Evolutionary conservation across 1,284 basidiomycete genomes (phyloP), one percentile per base, ranked within the genome.

Genomic region (Pseudomicrostroma phylloplanum): DNA sequence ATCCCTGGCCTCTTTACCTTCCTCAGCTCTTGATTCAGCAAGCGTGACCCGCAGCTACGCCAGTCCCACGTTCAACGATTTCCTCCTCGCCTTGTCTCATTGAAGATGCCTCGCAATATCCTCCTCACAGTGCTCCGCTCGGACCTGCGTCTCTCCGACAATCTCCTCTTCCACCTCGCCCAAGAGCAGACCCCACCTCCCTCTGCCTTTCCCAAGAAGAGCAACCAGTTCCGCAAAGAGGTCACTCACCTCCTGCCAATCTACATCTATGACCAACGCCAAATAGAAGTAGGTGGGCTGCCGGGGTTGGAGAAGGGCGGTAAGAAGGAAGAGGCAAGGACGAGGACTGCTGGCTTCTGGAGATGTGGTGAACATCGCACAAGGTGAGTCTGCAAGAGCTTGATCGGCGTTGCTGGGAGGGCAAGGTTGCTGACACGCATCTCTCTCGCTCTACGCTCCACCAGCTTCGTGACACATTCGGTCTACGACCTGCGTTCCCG

Each of bases 91-190:
- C 4, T 36, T n/a, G n/a, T n/a, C n/a, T 9, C 30, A 36, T 36
- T 9, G 30, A 36, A 36, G 30, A 54, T 54, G 51, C 15, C 51
- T 13, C 51, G 51, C 51, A 54, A 54, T 19, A 25, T 54, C 51
- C 51, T 54, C 25, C 51, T 54, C 51, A 25, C 51, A 6, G 51
- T 54, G 9, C 67, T 75, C 0, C 67, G 73, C 41, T 68, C 70
- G 60, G 73, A 75, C 53, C 64, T 75, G 23, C 70, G 73, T 23
- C 58, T 76, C 11, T 67, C 70, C 60, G 73, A 76, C 60, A 69
- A 73, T 41, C 68, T 70, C 36, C 68, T 76, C 64, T 68, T 76
- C 40, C 67, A 68, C 59, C 61, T 67, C 40, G 67, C 65, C 26
- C 62, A 65, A 21, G 69, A 70, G 0, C 62, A 65, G 0, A 49